phyloP scores from a whole-genome alignment of 306 rosid genomes.

The Adenanthera pavonina region DNA sequence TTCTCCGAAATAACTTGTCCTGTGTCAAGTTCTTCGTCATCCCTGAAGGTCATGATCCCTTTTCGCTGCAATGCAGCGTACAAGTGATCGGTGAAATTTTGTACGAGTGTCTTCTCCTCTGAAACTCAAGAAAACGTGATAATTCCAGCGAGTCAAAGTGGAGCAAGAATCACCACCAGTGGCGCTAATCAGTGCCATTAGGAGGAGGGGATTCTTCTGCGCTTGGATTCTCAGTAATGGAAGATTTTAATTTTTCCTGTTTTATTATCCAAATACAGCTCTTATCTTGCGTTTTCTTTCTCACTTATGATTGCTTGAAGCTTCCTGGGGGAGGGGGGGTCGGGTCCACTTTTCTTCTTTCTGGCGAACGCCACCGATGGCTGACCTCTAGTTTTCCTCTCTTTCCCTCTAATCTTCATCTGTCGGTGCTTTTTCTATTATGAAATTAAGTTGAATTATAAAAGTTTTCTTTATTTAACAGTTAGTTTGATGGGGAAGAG shows the following conservation, averaged over 20 bases:
- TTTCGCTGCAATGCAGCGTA: constrained; percentile 1
- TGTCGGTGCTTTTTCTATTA: not conserved
- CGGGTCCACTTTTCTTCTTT: not conserved
- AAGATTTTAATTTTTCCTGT: not conserved
- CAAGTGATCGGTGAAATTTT: not conserved
- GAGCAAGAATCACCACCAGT: too few relatives aligned
- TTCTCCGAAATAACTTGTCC: not conserved
- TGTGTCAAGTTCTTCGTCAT: not conserved
- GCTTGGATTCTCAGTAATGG: not conserved
- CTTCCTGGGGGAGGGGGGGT: not conserved
- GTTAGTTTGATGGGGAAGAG: too few relatives aligned
- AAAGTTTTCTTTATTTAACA: too few relatives aligned
- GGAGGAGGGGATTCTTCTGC: not conserved
- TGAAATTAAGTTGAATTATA: too few relatives aligned
- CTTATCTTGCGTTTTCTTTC: not conserved
- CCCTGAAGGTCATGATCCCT: not conserved
- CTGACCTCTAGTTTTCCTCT: not conserved
- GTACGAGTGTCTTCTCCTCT: not conserved
- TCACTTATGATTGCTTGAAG: not conserved
- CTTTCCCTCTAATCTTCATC: not conserved
- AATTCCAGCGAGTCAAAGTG: not conserved
- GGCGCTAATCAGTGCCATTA: not conserved
- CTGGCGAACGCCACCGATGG: not conserved
- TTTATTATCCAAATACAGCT: not conserved
- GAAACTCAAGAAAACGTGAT: not conserved